Evolutionary conservation across 2,329 filamentous ascomycete species (phyloP), one percentile per base, ranked within the genome.

Genomic region (Aspergillus fructus): DNA sequence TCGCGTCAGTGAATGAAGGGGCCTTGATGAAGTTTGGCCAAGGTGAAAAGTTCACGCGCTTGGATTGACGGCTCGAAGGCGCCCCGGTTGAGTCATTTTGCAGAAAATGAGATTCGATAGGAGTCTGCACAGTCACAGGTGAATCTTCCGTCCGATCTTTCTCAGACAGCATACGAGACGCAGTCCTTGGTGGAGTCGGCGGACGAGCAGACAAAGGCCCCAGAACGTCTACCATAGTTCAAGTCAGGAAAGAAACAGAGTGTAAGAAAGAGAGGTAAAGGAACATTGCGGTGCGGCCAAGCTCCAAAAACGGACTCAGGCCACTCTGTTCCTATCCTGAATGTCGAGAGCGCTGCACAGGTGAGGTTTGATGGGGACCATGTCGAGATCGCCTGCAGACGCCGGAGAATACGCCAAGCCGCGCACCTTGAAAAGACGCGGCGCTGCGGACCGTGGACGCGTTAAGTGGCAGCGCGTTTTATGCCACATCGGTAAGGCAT

Each of bases 21-120:
- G 78, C 72, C 59, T 80, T 82, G 67, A 80, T 80, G 64, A 83
- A 83, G 46, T 81, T 80, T 12, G 81, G 78, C 71, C 78, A 83
- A 66, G 83, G 81, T 17, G 84, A 85, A 71, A 88, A 87, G 58
- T 81, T 84, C 62, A 90, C 88, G 63, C 81, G 81, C 74, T 87
- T 88, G 39, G 70, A 71, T 37, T 66, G 69, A 71, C 76, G 61
- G 64, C 72, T 68, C 52, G 71, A 72, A 50, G 69, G 58, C 62
- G 66, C 71, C 65, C 72, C 65, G 62, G 69, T 66, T 13, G 73
- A 70, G 34, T 68, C 58, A 67, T 69, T 68, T 65, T 75, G 46
- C 3, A 74, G 76, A 6, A 78, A 76, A 5, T 77, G 73, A 42
- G 80, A 78, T 49, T 76, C 73, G 48, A 76, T 74, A 13, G 79